phyloP scores from a whole-genome alignment of 345 rosid species.

The Euphorbia pulcherrima region DNA sequence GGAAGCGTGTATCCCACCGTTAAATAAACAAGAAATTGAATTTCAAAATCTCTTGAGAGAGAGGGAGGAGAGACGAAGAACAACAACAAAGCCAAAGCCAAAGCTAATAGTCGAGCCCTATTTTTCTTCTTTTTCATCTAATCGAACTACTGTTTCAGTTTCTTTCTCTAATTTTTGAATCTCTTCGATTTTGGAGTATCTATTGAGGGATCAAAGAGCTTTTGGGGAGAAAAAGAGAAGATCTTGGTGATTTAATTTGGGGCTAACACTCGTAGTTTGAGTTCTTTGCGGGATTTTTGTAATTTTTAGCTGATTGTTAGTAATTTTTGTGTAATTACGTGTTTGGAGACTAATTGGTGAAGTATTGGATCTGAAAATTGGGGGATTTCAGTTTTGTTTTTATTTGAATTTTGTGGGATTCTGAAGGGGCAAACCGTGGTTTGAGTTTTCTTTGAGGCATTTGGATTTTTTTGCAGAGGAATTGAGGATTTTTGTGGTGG shows the following conservation, averaged over 20 bases:
- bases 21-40: constrained; percentile 59
- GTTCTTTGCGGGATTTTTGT: constrained; percentile 18
- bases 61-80: constrained; percentile 64
- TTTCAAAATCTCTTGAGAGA: constrained; percentile 82
- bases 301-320: constrained; percentile 37
- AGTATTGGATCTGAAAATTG: constrained; percentile 44
- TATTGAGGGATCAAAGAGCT: constrained; percentile 4
- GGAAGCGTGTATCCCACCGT: constrained; percentile 50
- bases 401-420: constrained; percentile 23
- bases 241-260: not conserved
- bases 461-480: constrained; percentile 6
- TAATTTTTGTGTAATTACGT: constrained; percentile 23
- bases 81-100: constrained; percentile 24
- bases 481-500: constrained; percentile 3
- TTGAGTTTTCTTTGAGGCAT: constrained; percentile 4
- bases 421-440: constrained; percentile 17
- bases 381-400: constrained; percentile 20
- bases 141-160: constrained; percentile 4
- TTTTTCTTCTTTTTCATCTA: constrained; percentile 12
- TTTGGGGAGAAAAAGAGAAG: not conserved
- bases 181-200: not conserved
- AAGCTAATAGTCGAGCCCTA: constrained; percentile 20
- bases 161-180: constrained; percentile 14
- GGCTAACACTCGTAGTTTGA: not conserved
- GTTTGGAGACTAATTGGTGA: constrained; percentile 13